Evolutionary conservation across 2,329 filamentous ascomycete genomes (phyloP), one percentile per base, ranked within the genome.

Genomic region (Arthroderma uncinatum): DNA sequence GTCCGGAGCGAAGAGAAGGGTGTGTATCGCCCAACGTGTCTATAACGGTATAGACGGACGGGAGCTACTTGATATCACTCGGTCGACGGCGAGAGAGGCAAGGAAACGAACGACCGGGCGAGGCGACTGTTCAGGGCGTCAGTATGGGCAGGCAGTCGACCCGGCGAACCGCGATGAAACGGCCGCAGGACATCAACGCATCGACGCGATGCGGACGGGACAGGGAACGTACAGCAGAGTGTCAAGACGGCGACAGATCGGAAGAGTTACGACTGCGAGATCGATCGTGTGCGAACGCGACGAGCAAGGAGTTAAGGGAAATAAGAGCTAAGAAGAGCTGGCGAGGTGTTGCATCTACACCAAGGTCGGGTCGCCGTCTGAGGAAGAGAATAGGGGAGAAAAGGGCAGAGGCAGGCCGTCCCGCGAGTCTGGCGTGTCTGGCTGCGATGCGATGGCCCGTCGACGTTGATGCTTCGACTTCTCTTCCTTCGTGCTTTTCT

Each of bases 291-390:
- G 28, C 21, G n/a, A 36, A 16, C 48, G 48, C 44, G 44, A 12
- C 42, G 16, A 7, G 42, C 9, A 50, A 28, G 48, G 48, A 52
- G 48, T 52, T 52, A 52, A 52, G 48, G 48, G 48, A 52, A 52
- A 33, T 52, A 52, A 52, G 48, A 34, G 9, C 23, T 23, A 44
- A 10, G 10, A 19, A 44, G 5, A 6, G n/a, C 23, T 47, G 16
- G 40, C 40, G 21, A 47, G 40, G 40, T 23, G 28, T 30, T 30
- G 28, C 28, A 30, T 3, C 28, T 3, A 30, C 3, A 7, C 28
- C 28, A 30, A 7, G 28, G 7, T 7, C 28, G 28, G 28, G 7
- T 30, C 28, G 28, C 28, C 28, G 19, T 7, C 4, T 2, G 19
- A 28, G 19, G 12, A 47, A 19, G 19, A n/a, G 2, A 40, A 16